phyloP scores from a whole-genome alignment of 345 rosid species.

The Nasturtium officinale region DNA sequence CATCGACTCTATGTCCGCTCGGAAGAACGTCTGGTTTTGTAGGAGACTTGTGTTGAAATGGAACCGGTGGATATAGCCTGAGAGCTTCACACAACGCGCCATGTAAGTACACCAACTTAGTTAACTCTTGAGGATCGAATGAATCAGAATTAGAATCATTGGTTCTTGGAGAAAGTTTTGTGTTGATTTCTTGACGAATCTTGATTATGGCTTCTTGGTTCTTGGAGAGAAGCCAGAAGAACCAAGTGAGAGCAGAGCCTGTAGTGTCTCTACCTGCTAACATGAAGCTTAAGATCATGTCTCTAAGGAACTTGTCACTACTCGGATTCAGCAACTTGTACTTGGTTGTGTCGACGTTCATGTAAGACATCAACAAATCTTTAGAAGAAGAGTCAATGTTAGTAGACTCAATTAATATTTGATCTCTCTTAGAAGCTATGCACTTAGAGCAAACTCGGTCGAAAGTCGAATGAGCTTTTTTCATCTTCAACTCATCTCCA shows the following conservation, averaged over 20 bases:
- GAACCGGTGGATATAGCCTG: slow-evolving; percentile 43
- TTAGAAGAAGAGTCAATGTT: slow-evolving; percentile 16
- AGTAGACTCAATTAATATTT: neutral
- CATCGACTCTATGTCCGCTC: slow-evolving; percentile 37
- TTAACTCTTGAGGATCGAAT: slow-evolving; percentile 22
- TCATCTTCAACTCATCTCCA: slow-evolving; percentile 48
- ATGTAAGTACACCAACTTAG: slow-evolving; percentile 47
- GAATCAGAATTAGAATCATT: neutral
- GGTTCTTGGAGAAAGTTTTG: slow-evolving; percentile 24
- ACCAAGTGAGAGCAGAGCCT: slow-evolving; percentile 46
- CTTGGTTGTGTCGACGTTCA: slow-evolving; percentile 25
- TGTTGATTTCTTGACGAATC: slow-evolving; percentile 43
- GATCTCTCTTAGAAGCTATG: slow-evolving; percentile 41
- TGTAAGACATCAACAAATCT: slow-evolving; percentile 37
- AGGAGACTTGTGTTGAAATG: slow-evolving; percentile 38
- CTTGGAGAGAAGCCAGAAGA: slow-evolving; percentile 46
- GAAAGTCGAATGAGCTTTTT: slow-evolving; percentile 23
- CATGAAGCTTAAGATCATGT: slow-evolving; percentile 36
- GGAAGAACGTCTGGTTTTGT: slow-evolving; percentile 37
- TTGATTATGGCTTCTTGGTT: slow-evolving; percentile 29
- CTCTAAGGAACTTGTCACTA: slow-evolving; percentile 40
- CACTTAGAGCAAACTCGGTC: slow-evolving; percentile 24
- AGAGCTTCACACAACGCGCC: slow-evolving; percentile 43
- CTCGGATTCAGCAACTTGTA: slow-evolving; percentile 21
- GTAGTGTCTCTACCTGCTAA: slow-evolving; percentile 44